phyloP scores from a whole-genome alignment of 768 basidiomycete species.

The Podaxis sp. region DNA sequence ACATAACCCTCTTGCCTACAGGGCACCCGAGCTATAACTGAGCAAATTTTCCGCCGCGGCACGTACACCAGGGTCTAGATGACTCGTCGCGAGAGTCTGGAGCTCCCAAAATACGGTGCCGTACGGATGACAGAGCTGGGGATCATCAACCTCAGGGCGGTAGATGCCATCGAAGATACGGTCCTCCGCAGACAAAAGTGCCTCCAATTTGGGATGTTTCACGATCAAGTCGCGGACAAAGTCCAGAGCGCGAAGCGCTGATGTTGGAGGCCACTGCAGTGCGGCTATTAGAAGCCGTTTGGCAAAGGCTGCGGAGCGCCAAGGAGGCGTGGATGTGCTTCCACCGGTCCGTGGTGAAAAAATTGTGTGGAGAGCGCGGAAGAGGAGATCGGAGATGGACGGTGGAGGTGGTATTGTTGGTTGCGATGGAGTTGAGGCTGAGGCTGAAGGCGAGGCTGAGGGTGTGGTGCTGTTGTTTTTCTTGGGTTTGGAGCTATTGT shows the following conservation, averaged over 20 bases:
- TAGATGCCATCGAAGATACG: slow-evolving; percentile 83
- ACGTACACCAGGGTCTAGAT: slow-evolving; percentile 70
- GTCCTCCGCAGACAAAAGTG: slow-evolving; percentile 85
- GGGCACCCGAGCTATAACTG: slow-evolving; percentile 39
- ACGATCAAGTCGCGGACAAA: slow-evolving; percentile 73
- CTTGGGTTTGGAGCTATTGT: slow-evolving; percentile 28
- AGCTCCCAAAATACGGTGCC: slow-evolving; percentile 89
- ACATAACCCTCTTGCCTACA: slow-evolving; percentile 15
- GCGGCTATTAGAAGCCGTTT: slow-evolving; percentile 86
- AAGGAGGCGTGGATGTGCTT: slow-evolving; percentile 54
- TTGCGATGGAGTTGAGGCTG: slow-evolving; percentile 12
- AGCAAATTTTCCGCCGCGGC: slow-evolving; percentile 62
- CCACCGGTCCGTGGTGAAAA: slow-evolving; percentile 70
- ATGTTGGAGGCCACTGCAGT: slow-evolving; percentile 75
- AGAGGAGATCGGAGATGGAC: slow-evolving; percentile 70
- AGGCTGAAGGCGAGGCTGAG: slow-evolving; percentile 2
- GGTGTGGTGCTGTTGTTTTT: slow-evolving; percentile 13
- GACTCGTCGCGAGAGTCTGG: slow-evolving; percentile 54
- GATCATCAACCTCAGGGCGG: slow-evolving; percentile 84
- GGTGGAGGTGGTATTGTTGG: slow-evolving; percentile 21
- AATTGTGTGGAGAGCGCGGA: slow-evolving; percentile 78
- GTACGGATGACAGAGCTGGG: slow-evolving; percentile 79
- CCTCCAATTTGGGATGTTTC: slow-evolving; percentile 80
- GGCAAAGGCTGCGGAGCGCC: slow-evolving; percentile 87
- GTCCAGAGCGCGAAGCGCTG: slow-evolving; percentile 66